phyloP scores from a whole-genome alignment of 2,329 filamentous ascomycete genomes.

The Escovopsis sp. region DNA sequence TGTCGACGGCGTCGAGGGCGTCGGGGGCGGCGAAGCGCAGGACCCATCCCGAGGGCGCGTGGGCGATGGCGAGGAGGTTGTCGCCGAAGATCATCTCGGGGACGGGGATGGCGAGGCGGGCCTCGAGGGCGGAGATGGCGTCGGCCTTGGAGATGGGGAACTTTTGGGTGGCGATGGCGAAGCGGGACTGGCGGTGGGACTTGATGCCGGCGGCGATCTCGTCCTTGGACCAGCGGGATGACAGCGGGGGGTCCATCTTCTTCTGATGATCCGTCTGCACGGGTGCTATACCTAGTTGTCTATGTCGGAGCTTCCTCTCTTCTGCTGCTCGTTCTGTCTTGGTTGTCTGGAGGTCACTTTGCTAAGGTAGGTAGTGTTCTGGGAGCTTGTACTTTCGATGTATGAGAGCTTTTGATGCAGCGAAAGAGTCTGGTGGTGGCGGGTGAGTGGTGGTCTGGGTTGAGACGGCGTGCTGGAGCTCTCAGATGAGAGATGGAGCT shows the following conservation, averaged over 20 bases:
- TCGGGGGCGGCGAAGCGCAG: slow-evolving; percentile 74
- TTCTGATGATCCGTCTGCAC: too few species aligned
- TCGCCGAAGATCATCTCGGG: slow-evolving; percentile 99
- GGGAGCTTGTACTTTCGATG: too few species aligned
- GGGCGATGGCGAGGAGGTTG: slow-evolving; percentile 65
- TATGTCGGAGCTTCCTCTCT: too few species aligned
- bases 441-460: too few species aligned
- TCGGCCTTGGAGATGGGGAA: slow-evolving; percentile 86
- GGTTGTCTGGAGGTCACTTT: too few species aligned
- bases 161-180: slow-evolving; percentile 71
- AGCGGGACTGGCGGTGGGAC: slow-evolving; percentile 45
- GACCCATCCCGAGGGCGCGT: slow-evolving; percentile 61
- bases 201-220: slow-evolving; percentile 39
- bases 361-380: too few species aligned
- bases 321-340: too few species aligned
- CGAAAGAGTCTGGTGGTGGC: too few species aligned
- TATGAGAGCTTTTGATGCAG: too few species aligned
- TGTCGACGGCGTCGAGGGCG: slow-evolving; percentile 83
- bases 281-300: too few species aligned
- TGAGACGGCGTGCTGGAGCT: too few species aligned
- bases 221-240: slow-evolving; percentile 7
- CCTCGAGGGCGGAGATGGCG: slow-evolving; percentile 75
- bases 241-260: slow-evolving; percentile 15
- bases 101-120: slow-evolving; percentile 66
- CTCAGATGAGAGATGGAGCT: too few species aligned